These are phyloP conservation scores for Aspergillus biplanus DNA, from an alignment of 495 filamentous ascomycete species.

Conservation along the genomic window DNA sequence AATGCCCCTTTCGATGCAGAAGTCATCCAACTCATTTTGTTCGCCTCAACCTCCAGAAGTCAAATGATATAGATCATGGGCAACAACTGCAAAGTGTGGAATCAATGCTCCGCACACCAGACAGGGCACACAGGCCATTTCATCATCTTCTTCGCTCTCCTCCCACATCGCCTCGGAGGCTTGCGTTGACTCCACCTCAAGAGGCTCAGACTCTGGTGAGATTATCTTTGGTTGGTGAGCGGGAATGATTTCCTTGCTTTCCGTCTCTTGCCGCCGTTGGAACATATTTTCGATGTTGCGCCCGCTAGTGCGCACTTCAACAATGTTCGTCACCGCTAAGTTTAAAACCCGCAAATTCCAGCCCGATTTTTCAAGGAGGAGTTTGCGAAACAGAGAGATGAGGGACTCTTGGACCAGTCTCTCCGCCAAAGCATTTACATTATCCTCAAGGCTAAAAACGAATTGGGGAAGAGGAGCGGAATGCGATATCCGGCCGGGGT, in stretches of 20 bases:
- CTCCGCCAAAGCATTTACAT: slow-evolving; percentile 61
- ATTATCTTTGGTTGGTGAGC: neutral
- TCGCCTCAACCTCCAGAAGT: slow-evolving; percentile 12
- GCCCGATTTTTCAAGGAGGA: slow-evolving; percentile 68
- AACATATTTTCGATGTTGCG: slow-evolving; percentile 73
- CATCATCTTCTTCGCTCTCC: slow-evolving; percentile 49
- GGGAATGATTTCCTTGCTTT: slow-evolving; percentile 35
- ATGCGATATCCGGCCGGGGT: slow-evolving; percentile 68
- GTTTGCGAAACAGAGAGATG: slow-evolving; percentile 69
- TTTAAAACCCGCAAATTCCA: slow-evolving; percentile 87
- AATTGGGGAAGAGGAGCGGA: slow-evolving; percentile 68
- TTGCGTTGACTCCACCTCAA: neutral
- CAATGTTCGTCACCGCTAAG: slow-evolving; percentile 85
- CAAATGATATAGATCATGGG: slow-evolving; percentile 73
- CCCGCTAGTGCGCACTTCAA: slow-evolving; percentile 56
- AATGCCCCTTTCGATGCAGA: neutral
- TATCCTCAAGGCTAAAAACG: slow-evolving; percentile 64
- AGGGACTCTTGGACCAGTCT: slow-evolving; percentile 69
- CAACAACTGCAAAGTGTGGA: slow-evolving; percentile 71
- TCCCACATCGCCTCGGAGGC: slow-evolving; percentile 21
- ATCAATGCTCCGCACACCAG: slow-evolving; percentile 63
- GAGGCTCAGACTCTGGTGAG: neutral
- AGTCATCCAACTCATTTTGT: neutral
- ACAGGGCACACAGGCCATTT: slow-evolving; percentile 50
- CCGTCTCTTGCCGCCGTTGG: slow-evolving; percentile 60